These are phyloP conservation scores for Chaetomium fimeti DNA, from an alignment of 495 filamentous ascomycete species.

Conservation along the genomic window DNA sequence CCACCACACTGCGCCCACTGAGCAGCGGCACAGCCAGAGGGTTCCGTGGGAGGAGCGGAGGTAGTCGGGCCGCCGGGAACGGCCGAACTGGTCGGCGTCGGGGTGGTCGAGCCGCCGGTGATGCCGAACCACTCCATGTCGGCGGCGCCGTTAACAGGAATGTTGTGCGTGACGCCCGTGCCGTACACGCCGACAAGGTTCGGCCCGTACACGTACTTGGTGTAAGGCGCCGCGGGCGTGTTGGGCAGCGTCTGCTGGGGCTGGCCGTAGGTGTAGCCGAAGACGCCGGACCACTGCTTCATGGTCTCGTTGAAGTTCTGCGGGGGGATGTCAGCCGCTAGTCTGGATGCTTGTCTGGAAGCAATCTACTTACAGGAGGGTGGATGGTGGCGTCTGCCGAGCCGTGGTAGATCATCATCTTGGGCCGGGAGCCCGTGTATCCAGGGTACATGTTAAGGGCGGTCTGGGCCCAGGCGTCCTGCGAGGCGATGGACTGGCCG, in stretches of 20 bases:
- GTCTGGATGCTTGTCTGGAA: neutral
- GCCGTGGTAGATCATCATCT: slow-evolving; percentile 58
- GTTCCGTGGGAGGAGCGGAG: slow-evolving; percentile 27
- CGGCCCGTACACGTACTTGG: slow-evolving; percentile 49
- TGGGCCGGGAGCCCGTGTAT: slow-evolving; percentile 52
- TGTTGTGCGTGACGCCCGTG: slow-evolving; percentile 35
- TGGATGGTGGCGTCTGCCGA: slow-evolving; percentile 49
- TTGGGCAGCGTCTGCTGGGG: slow-evolving; percentile 34
- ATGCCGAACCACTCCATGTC: slow-evolving; percentile 43
- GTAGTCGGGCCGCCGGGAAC: slow-evolving; percentile 12
- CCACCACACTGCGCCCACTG: slow-evolving; percentile 50
- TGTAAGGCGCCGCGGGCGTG: slow-evolving; percentile 36
- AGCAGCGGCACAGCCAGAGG: slow-evolving; percentile 32
- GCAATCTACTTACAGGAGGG: slow-evolving; percentile 25
- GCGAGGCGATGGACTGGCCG: slow-evolving; percentile 42
- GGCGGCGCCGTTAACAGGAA: slow-evolving; percentile 33
- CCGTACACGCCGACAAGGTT: slow-evolving; percentile 44
- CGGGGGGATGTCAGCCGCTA: neutral
- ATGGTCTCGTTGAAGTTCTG: slow-evolving; percentile 51
- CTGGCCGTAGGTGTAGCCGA: slow-evolving; percentile 40
- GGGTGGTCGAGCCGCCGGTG: slow-evolving; percentile 13
- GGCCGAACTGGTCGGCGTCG: slow-evolving; percentile 2
- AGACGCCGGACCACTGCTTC: slow-evolving; percentile 54
- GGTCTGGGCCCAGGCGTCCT: slow-evolving; percentile 45
- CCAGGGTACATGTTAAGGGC: slow-evolving; percentile 49